Evolutionary conservation across 805 yeast genomes (phyloP).

Genomic region (Ogataea angusta): DNA sequence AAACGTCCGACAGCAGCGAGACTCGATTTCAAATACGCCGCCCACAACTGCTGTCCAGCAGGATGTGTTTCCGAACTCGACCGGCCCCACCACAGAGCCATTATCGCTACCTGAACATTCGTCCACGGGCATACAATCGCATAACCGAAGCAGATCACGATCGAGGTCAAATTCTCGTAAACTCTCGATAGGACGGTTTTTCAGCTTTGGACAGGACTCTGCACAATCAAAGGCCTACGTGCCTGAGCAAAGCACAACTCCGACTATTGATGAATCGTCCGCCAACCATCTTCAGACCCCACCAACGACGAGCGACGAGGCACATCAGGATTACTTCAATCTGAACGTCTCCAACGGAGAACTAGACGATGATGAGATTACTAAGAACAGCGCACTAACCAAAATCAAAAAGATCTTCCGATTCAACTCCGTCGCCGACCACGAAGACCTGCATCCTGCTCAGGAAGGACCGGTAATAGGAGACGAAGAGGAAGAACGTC

Average conservation of each 20-base stretch:
- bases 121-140: constrained; percentile 5
- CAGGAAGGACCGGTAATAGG: constrained; percentile 6
- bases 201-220: constrained; percentile 35
- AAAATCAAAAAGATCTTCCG: constrained; percentile 30
- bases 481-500: constrained; percentile 13
- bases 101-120: constrained; percentile 10
- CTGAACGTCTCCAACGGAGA: constrained; percentile 1
- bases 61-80: constrained; percentile 11
- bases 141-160: constrained; percentile 26
- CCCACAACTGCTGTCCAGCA: constrained; percentile 16
- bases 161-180: constrained; percentile 40
- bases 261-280: constrained; percentile 21
- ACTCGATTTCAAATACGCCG: constrained; percentile 10
- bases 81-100: background rate
- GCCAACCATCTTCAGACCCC: constrained; percentile 21
- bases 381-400: constrained; percentile 22
- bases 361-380: constrained; percentile 12
- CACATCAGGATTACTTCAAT: constrained; percentile 15
- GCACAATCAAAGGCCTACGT: constrained; percentile 7
- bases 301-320: constrained; percentile 16
- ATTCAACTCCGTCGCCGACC: constrained; percentile 20
- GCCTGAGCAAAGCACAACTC: constrained; percentile 15
- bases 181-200: constrained; percentile 35
- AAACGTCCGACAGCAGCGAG: background rate
- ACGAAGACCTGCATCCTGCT: constrained; percentile 10